These are phyloP conservation scores for Hanseniaspora jakobsenii DNA, from an alignment of 805 yeast species.

Conservation along the genomic window DNA sequence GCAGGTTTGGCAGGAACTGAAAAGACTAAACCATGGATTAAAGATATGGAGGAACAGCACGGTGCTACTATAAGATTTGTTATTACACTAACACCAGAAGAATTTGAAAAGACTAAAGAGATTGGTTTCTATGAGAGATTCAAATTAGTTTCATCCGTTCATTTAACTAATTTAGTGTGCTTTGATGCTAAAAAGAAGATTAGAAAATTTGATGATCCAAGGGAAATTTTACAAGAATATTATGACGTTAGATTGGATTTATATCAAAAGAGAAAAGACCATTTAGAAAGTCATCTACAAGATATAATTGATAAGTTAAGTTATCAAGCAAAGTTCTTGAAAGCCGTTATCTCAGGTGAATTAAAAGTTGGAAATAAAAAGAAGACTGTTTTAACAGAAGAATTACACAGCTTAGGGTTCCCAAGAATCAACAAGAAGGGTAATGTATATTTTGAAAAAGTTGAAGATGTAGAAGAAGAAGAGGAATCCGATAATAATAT, in stretches of 20 bases:
- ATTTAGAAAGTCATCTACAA: slow-evolving; percentile 52
- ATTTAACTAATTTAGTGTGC: slow-evolving; percentile 83
- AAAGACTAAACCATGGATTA: slow-evolving; percentile 70
- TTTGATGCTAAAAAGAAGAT: slow-evolving; percentile 84
- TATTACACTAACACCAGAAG: slow-evolving; percentile 59
- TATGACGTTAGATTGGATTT: slow-evolving; percentile 76
- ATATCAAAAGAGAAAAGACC: slow-evolving; percentile 84
- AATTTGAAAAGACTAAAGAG: slow-evolving; percentile 65
- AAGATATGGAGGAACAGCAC: slow-evolving; percentile 91
- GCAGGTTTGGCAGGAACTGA: slow-evolving; percentile 67
- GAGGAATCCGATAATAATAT: slow-evolving; percentile 32
- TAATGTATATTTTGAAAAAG: slow-evolving; percentile 37
- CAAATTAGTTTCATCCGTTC: slow-evolving; percentile 57
- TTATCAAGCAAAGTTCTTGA: slow-evolving; percentile 82
- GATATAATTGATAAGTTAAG: slow-evolving; percentile 63
- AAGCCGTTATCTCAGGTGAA: slow-evolving; percentile 69
- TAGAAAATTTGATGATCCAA: slow-evolving; percentile 62
- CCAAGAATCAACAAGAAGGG: slow-evolving; percentile 67
- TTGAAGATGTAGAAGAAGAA: slow-evolving; percentile 28
- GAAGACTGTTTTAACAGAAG: slow-evolving; percentile 48
- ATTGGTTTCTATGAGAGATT: slow-evolving; percentile 78
- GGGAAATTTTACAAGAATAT: slow-evolving; percentile 72
- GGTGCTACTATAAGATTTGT: slow-evolving; percentile 68
- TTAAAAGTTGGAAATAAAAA: slow-evolving; percentile 65
- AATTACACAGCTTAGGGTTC: slow-evolving; percentile 53